Base-by-base conservation (phyloP, 805 yeast genomes). In the Kodamaea laetipori region DNA sequence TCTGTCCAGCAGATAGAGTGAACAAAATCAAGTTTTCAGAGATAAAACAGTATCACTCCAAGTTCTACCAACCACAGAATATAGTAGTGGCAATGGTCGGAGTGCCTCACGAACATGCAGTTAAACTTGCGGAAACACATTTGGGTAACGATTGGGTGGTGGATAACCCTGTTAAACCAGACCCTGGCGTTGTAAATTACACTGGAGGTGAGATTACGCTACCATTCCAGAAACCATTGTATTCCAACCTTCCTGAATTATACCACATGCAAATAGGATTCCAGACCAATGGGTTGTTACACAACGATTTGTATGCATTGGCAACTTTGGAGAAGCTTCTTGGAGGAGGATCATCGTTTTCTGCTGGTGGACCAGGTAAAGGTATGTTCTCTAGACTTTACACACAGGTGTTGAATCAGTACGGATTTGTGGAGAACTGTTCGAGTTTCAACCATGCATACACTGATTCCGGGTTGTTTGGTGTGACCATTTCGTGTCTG, bases 311-410 rank as follows among this genome's bases (percentile, higher is more conserved):
- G 34, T 94, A 94, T 57, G 95, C 96, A 1, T 70, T 90, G 30
- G 97, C 98, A 1, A 82, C 90, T 1, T 72, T 94, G 45, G 98
- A 94, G 61, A 88, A 90, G 47, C 71, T 92, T 16, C 69, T 94
- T 10, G 99, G 99, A 33, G 97, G 98, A 27, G 99, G 98, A 45
- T 95, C 97, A 4, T 90, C 98, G 1, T 94, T 94, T 60, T 84
- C 95, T 13, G 98, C 99, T 7, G 99, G 99, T 52, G 99, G 99
- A 0, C 99, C 99, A 12, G 99, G 99, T 42, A 94, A 94, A 65
- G 99, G 99, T 3, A 90, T 94, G 98, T 94, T 90, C 62, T 88
- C 97, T 3, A 77, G 98, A 46, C 78, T 95, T 17, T 94, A 90
- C 69, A 88, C 96, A 0, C 81, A 90, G 54, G 96, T 94, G 2